phyloP scores from a whole-genome alignment of 2,329 filamentous ascomycete species.

The Triangularia setosa region DNA sequence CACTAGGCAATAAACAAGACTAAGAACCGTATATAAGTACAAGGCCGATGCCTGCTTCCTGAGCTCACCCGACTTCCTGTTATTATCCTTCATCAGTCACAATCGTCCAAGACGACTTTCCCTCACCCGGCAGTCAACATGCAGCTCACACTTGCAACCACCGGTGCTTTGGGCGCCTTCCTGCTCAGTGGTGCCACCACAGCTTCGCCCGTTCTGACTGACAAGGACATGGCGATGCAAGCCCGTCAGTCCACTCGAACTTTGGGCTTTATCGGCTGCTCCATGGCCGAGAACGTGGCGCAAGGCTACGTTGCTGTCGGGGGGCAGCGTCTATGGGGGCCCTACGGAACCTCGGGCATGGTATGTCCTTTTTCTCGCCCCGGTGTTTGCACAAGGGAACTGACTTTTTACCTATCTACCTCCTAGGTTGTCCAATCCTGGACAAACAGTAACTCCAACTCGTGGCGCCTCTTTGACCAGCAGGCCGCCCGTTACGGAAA shows the following conservation, averaged over 20 bases:
- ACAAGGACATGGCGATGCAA: background rate
- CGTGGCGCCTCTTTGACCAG: conserved; percentile 28
- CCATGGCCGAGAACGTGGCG: conserved; percentile 31
- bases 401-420: background rate
- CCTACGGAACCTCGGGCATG: conserved; percentile 27
- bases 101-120: background rate
- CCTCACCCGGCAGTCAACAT: background rate
- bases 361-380: background rate
- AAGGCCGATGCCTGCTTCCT: background rate
- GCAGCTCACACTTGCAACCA: background rate
- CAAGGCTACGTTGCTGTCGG: conserved; percentile 28
- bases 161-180: background rate
- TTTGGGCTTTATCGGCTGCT: conserved; percentile 32
- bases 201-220: background rate
- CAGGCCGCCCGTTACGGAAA: conserved; percentile 26
- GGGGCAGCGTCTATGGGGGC: conserved; percentile 29
- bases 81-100: no score
- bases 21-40: background rate
- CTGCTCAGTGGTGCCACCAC: background rate
- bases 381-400: background rate
- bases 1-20: background rate
- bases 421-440: conserved; percentile 29
- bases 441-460: conserved; percentile 26
- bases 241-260: background rate
- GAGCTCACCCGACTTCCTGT: no score